phyloP scores from a whole-genome alignment of 169 alveolate species.

The Miamiensis avidus region DNA sequence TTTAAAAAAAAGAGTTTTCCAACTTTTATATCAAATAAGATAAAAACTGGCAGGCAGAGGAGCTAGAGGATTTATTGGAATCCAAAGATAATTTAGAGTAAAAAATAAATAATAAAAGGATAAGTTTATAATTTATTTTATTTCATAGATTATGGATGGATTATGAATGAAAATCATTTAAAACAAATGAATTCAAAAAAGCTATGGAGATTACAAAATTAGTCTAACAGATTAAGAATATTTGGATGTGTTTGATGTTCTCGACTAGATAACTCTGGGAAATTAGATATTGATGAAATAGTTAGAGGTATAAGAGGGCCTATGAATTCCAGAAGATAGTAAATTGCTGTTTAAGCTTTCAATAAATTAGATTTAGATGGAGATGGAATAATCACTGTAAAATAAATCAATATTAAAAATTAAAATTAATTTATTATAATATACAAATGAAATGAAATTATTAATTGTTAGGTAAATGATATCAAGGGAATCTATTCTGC shows the following conservation, averaged over 20 bases:
- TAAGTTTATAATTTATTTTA: background rate
- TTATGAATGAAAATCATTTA: constrained; percentile 60
- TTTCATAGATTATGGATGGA: constrained; percentile 58
- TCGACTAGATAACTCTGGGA: constrained; percentile 57
- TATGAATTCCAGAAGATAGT: constrained; percentile 49
- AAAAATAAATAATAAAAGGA: background rate
- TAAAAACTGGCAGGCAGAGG: constrained; percentile 75
- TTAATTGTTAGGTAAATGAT: constrained; percentile 43
- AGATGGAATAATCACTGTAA: constrained; percentile 41
- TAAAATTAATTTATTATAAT: too few relatives aligned
- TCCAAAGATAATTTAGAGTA: constrained; percentile 66
- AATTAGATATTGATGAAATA: constrained; percentile 62
- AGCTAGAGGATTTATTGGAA: constrained; percentile 73
- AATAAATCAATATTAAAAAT: too few relatives aligned
- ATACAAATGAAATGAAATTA: background rate
- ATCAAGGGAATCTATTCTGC: constrained; percentile 59
- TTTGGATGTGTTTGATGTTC: constrained; percentile 47
- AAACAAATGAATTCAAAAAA: constrained; percentile 58
- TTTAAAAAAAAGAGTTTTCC: background rate
- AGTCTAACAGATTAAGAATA: constrained; percentile 49
- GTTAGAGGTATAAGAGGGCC: constrained; percentile 55
- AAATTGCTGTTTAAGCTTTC: constrained; percentile 54
- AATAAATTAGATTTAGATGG: constrained; percentile 54
- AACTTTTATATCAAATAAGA: constrained; percentile 44
- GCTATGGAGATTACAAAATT: constrained; percentile 68